Conservation (phyloP, 768 basidiomycete genomes). For the Mycena sanguinolenta region DNA sequence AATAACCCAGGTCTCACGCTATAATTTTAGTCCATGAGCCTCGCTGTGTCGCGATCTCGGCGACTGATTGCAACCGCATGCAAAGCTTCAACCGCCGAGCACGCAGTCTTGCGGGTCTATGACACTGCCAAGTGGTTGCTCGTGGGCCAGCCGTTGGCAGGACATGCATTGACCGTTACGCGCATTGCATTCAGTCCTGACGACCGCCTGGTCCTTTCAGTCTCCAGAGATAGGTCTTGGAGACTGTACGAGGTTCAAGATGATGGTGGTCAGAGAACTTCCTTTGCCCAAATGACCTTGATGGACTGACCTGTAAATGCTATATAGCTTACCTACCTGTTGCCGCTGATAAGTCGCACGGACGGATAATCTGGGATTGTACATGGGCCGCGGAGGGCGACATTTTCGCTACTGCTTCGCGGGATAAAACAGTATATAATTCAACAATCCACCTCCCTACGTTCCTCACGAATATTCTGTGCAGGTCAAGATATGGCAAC, state of each 20-base stretch:
- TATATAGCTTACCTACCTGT: slow-evolving; percentile 70
- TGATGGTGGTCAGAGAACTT: slow-evolving; percentile 50
- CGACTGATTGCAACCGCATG: slow-evolving; percentile 89
- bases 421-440: slow-evolving; percentile 89
- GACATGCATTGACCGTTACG: slow-evolving; percentile 92
- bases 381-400: slow-evolving; percentile 85
- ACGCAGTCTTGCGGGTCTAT: slow-evolving; percentile 90
- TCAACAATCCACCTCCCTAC: neutral
- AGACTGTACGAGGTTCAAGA: slow-evolving; percentile 72
- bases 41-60: slow-evolving; percentile 80
- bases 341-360: slow-evolving; percentile 86
- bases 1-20: slow-evolving; percentile 7
- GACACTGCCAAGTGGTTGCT: slow-evolving; percentile 78
- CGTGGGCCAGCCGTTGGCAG: slow-evolving; percentile 79
- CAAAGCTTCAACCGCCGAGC: slow-evolving; percentile 88
- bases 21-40: slow-evolving; percentile 75
- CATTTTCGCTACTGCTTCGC: slow-evolving; percentile 91
- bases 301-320: slow-evolving; percentile 2
- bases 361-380: slow-evolving; percentile 96
- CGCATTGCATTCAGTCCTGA: slow-evolving; percentile 91
- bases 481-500: slow-evolving; percentile 89
- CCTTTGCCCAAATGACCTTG: neutral
- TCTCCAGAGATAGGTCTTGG: slow-evolving; percentile 95
- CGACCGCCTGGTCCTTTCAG: slow-evolving; percentile 83
- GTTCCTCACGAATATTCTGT: neutral